A percentile compares a stretch with the other conserved stretches of the same genome.
phyloP scores from a whole-genome alignment of 2,329 filamentous ascomycete species.

The Cephalotrichum gorgonifer region DNA sequence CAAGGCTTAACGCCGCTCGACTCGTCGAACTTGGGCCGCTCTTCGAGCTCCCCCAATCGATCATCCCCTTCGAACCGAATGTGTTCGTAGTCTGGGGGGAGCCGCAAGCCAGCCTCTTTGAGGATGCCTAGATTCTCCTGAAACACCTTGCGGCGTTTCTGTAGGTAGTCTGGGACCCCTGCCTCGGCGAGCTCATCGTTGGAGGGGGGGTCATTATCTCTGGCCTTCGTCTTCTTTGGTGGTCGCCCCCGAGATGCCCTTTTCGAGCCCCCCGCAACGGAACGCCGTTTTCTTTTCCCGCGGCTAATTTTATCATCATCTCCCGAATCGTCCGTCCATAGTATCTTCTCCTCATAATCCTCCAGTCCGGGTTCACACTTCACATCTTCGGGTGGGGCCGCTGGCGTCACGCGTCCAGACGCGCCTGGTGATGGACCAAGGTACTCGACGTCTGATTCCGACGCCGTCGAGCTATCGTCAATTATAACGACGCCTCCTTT shows the following conservation, averaged over 20 bases:
- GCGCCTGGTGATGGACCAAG: not conserved
- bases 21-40: conserved; percentile 58
- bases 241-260: conserved; percentile 1
- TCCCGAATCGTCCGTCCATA: conserved; percentile 51
- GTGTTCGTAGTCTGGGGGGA: conserved; percentile 69
- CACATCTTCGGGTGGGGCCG: not conserved
- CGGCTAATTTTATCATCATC: conserved; percentile 39
- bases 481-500: not conserved
- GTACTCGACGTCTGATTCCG: not conserved
- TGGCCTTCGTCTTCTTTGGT: conserved; percentile 13
- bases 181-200: conserved; percentile 38
- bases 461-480: conserved; percentile 3
- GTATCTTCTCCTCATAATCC: conserved; percentile 28
- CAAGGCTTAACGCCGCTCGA: conserved; percentile 50
- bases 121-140: conserved; percentile 49
- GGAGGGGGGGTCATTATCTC: conserved; percentile 18
- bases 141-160: conserved; percentile 57
- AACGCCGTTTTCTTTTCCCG: conserved; percentile 35
- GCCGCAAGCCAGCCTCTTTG: conserved; percentile 57
- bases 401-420: not conserved
- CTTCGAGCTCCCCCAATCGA: conserved; percentile 44
- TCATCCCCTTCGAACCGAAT: conserved; percentile 69
- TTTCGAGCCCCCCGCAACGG: not conserved
- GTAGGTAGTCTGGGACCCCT: conserved; percentile 64
- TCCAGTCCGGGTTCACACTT: not conserved